Base-by-base conservation (phyloP, 1,284 basidiomycete species). In the Grifola frondosa region DNA sequence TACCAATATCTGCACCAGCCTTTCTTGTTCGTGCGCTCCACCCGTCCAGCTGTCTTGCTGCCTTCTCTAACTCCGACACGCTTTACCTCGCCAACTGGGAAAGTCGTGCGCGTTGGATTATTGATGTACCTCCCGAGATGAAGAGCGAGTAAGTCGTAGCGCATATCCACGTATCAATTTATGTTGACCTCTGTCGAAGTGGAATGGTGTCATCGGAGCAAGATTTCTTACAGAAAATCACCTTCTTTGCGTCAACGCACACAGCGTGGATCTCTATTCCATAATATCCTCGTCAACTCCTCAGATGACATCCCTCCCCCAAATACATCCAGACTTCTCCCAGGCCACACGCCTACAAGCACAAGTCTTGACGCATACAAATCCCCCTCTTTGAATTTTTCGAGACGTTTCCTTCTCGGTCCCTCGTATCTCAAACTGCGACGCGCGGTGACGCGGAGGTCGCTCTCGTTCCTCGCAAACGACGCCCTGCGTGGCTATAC, bases 401-500 rank as follows among this genome's bases (percentile, higher is more conserved):
- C 70, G 73, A 3, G 63, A 66, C 9, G 67, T 70, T 1, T 69
- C 70, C 4, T 65, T 77, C 42, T 70, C 76, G 13, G 6, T 48
- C 34, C 40, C 46, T 26, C 22, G 12, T 36, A 2, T 4, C 30
- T 42, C 16, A 3, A 22, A 11, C 29, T 1, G 5, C 5, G 32
- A 25, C 20, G 36, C 11, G 15, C 4, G 29, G 30, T 8, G 17
- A 48, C 35, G 11, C 25, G n/a, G 21, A 38, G 32, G 12, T 58
- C 56, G 5, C 48, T 73, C 28, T 65, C 63, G 13, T 62, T 77
- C 46, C 65, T 80, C 37, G 70, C 71, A n/a, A 74, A 73, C 50
- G 78, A 81, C 48, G 63, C 74, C 29, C 64, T 77, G 15, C 70
- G 71, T 52, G 79, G 80, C 65, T 80, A 17, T 79, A 72, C 52